Conservation (phyloP, 257 asterid species). For the Plectranthus barbatus region DNA sequence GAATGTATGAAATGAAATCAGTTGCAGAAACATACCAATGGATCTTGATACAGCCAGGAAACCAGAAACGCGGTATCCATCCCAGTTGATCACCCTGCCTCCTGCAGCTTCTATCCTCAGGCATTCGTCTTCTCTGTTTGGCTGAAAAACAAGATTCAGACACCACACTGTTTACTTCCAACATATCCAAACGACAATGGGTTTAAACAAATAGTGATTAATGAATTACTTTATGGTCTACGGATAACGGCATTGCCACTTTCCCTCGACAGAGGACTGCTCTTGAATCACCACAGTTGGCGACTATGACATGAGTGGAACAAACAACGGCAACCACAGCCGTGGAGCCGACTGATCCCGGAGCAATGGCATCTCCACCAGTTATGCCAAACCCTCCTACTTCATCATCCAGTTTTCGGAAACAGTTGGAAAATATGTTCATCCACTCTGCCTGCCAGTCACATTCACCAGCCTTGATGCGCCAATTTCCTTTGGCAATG, state of each 20-base stretch:
- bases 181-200: not conserved
- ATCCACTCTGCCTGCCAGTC: constrained; percentile 44
- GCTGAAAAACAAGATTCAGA: constrained; percentile 31
- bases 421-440: constrained; percentile 41
- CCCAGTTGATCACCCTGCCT: constrained; percentile 76
- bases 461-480: constrained; percentile 10
- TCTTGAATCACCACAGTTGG: constrained; percentile 81
- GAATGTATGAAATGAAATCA: too few species aligned
- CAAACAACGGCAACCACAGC: constrained; percentile 66
- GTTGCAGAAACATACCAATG: constrained; percentile 71
- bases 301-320: constrained; percentile 56
- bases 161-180: not conserved
- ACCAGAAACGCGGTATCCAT: constrained; percentile 77
- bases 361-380: constrained; percentile 34
- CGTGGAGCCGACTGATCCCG: constrained; percentile 72
- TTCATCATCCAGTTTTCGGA: constrained; percentile 56
- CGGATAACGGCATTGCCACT: constrained; percentile 42
- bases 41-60: constrained; percentile 73
- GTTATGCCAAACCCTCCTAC: constrained; percentile 34
- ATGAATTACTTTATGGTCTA: constrained; percentile 76
- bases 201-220: not conserved
- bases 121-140: constrained; percentile 62
- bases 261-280: constrained; percentile 64
- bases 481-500: constrained; percentile 20
- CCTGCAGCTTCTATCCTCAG: constrained; percentile 62